Evolutionary conservation across 2,329 filamentous ascomycete species (phyloP).

Genomic region (Hypoxylon sp.): DNA sequence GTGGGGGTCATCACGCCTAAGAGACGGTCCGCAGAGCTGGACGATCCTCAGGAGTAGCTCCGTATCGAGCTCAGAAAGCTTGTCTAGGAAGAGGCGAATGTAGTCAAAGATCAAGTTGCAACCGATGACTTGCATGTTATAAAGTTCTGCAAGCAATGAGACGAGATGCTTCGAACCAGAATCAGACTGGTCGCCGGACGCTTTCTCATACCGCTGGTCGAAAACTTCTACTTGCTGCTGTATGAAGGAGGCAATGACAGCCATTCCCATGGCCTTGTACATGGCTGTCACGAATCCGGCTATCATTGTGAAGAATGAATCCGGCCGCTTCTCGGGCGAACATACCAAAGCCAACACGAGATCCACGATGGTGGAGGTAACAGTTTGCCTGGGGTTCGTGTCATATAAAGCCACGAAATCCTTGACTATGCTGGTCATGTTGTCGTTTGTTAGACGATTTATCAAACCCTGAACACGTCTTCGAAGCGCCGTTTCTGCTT

Average conservation of each 20-base stretch:
- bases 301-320: slow-evolving; percentile 91
- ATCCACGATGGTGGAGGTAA: slow-evolving; percentile 84
- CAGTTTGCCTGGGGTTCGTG: slow-evolving; percentile 86
- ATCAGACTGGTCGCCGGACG: slow-evolving; percentile 55
- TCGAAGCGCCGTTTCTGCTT: slow-evolving; percentile 77
- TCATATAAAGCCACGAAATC: slow-evolving; percentile 89
- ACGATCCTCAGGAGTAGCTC: slow-evolving; percentile 90
- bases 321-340: slow-evolving; percentile 82
- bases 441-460: slow-evolving; percentile 93
- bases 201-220: slow-evolving; percentile 72
- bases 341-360: slow-evolving; percentile 84
- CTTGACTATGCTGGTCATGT: slow-evolving; percentile 84
- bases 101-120: slow-evolving; percentile 92
- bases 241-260: slow-evolving; percentile 90
- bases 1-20: slow-evolving; percentile 90
- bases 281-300: slow-evolving; percentile 91
- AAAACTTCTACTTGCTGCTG: slow-evolving; percentile 84
- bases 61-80: slow-evolving; percentile 87
- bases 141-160: slow-evolving; percentile 86
- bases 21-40: slow-evolving; percentile 82
- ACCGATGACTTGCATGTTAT: slow-evolving; percentile 90
- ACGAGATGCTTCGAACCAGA: slow-evolving; percentile 71
- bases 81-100: slow-evolving; percentile 80
- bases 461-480: slow-evolving; percentile 89
- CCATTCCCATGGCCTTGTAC: slow-evolving; percentile 88